phyloP scores from a whole-genome alignment of 2,329 filamentous ascomycete species.

The Xylaria sp. region DNA sequence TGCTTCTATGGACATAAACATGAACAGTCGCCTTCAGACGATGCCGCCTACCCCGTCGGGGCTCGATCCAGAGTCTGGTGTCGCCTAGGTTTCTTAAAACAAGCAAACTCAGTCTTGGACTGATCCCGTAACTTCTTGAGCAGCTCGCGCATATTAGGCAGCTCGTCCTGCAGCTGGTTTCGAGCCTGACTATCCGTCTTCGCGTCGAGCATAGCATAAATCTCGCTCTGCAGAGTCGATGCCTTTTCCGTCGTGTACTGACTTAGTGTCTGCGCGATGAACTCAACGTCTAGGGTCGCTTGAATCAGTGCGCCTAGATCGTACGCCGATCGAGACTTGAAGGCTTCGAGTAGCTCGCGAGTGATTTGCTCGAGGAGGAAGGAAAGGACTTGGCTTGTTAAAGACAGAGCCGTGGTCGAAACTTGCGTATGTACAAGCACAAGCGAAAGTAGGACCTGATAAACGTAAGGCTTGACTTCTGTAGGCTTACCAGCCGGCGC shows the following conservation, averaged over 20 bases:
- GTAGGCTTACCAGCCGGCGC: conserved; percentile 71
- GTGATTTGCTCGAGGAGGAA: conserved; percentile 87
- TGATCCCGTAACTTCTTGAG: conserved; percentile 85
- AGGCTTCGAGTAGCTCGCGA: conserved; percentile 81
- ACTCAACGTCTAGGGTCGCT: conserved; percentile 96
- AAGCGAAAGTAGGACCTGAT: conserved; percentile 83
- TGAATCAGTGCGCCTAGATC: conserved; percentile 89
- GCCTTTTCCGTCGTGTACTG: conserved; percentile 89
- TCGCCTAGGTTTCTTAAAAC: conserved; percentile 68
- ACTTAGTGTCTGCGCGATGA: conserved; percentile 91
- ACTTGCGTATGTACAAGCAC: conserved; percentile 94
- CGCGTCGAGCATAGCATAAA: conserved; percentile 90
- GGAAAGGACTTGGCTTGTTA: conserved; percentile 84
- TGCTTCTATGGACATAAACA: too few relatives aligned
- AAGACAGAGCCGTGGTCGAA: conserved; percentile 78
- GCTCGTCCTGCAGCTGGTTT: conserved; percentile 81
- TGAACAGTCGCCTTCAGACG: too few relatives aligned
- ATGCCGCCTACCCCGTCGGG: conserved; percentile 47
- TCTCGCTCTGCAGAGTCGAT: conserved; percentile 83
- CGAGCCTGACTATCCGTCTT: conserved; percentile 90
- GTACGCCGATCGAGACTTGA: conserved; percentile 74
- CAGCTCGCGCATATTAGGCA: conserved; percentile 88
- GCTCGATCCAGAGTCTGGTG: conserved; percentile 44
- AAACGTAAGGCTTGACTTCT: conserved; percentile 88
- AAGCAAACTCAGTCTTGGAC: conserved; percentile 88